Percentiles rank a stretch among this genome's conserved stretches.
Evolutionary conservation across 1,284 basidiomycete species (phyloP).

Genomic region (Blastosporella zonata): DNA sequence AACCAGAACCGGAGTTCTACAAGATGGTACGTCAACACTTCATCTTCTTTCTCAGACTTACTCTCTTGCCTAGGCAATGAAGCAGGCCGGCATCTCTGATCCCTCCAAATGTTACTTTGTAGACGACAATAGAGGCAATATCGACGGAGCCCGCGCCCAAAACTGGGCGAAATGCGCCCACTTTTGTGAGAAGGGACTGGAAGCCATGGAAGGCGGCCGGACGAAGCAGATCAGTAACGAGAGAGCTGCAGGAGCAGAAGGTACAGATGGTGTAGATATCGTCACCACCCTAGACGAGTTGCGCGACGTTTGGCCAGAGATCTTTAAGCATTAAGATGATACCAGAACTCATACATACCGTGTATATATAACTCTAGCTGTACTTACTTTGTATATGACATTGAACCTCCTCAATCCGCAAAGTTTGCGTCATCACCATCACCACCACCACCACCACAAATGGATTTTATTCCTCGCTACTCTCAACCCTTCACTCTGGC

Average conservation of each 20-base stretch:
- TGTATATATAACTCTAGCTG: conserved; percentile 8
- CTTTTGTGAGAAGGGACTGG: conserved; percentile 67
- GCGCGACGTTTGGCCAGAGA: conserved; percentile 65
- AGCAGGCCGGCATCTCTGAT: conserved; percentile 54
- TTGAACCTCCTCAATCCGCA: neutral
- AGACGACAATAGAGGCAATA: conserved; percentile 70
- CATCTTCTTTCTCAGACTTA: neutral
- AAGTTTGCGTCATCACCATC: neutral
- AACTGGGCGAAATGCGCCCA: conserved; percentile 74
- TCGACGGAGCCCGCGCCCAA: conserved; percentile 58
- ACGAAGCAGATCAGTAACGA: conserved; percentile 49
- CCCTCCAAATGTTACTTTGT: conserved; percentile 71
- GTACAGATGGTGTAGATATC: conserved; percentile 42
- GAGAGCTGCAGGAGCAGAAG: conserved; percentile 31
- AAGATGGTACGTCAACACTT: conserved; percentile 41
- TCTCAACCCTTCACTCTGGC: conserved; percentile 72
- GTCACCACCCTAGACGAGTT: conserved; percentile 60
- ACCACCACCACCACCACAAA: conserved; percentile 22
- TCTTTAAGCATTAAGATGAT: conserved; percentile 46
- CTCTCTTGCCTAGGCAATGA: conserved; percentile 52
- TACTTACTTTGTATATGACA: conserved; percentile 7
- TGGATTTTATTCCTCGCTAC: conserved; percentile 68
- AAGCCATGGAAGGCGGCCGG: conserved; percentile 59
- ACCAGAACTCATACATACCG: conserved; percentile 9
- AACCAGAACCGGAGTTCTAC: conserved; percentile 77